Conservation (phyloP, 176 grass and related monocot genomes). For the Chloris gayana region DNA sequence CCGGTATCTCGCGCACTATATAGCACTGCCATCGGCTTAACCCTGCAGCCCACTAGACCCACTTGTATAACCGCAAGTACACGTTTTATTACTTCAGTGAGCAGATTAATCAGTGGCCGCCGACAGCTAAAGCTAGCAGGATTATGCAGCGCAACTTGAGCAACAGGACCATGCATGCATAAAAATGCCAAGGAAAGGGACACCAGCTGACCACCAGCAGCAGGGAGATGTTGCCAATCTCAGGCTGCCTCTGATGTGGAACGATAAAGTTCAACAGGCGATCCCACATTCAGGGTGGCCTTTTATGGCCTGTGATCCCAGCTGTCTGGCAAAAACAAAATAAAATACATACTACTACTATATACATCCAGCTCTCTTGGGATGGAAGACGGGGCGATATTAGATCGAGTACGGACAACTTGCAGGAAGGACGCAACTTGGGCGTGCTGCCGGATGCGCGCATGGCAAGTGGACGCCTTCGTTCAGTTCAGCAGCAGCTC, state of each 20-base stretch:
- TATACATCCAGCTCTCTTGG: neutral
- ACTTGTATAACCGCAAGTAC: constrained; percentile 7
- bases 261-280: neutral
- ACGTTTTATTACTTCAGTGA: neutral
- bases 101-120: neutral
- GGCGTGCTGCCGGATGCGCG: neutral
- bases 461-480: neutral
- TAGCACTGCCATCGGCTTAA: constrained; percentile 18
- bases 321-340: no score
- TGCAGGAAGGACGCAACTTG: constrained; percentile 16
- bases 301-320: no score
- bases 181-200: neutral
- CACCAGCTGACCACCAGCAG: no score
- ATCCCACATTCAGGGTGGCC: no score
- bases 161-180: neutral
- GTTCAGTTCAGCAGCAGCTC: neutral
- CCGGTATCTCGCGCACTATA: neutral
- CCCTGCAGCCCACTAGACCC: neutral
- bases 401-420: neutral
- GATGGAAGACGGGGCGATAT: neutral
- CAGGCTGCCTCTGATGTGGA: neutral
- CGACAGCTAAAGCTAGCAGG: constrained; percentile 25
- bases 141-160: constrained; percentile 23
- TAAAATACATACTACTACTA: neutral
- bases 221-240: neutral